A percentile compares a stretch with the other conserved stretches of the same genome.
These are phyloP conservation scores for Leptographium lundbergii DNA, from an alignment of 2,329 filamentous ascomycete species.

Conservation along the genomic window DNA sequence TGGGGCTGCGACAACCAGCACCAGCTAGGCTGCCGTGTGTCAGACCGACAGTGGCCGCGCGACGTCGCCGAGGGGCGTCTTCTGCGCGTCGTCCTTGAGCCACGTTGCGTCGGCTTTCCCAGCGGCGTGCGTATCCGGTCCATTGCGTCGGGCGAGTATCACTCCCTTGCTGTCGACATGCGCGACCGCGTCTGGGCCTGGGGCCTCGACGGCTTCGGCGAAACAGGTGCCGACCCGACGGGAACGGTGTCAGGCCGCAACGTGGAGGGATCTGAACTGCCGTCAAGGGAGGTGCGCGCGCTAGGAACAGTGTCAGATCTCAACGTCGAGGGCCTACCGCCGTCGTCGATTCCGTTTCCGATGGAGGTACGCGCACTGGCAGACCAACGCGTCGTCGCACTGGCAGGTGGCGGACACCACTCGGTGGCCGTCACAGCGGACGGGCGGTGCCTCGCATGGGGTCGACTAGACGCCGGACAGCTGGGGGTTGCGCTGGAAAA, in stretches of 20 bases:
- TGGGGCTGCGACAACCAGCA: slow-evolving; percentile 54
- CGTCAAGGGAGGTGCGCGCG: background rate
- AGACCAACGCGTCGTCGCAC: background rate
- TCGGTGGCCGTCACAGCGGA: slow-evolving; percentile 29
- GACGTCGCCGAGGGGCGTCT: background rate
- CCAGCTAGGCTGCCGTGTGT: slow-evolving; percentile 40
- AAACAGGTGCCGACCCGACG: slow-evolving; percentile 33
- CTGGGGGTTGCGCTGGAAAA: slow-evolving; percentile 30
- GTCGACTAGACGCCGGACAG: slow-evolving; percentile 23
- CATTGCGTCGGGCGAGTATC: slow-evolving; percentile 46
- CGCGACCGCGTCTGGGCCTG: slow-evolving; percentile 50
- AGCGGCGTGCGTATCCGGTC: slow-evolving; percentile 23
- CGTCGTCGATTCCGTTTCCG: background rate
- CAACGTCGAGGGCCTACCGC: background rate
- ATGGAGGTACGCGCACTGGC: slow-evolving; percentile 1
- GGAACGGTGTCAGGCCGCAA: background rate
- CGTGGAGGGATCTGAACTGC: background rate
- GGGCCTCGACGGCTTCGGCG: slow-evolving; percentile 54
- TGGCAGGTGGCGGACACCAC: slow-evolving; percentile 51
- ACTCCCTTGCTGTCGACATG: slow-evolving; percentile 50
- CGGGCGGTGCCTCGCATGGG: slow-evolving; percentile 25
- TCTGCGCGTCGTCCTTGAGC: slow-evolving; percentile 3
- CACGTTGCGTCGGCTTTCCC: slow-evolving; percentile 22
- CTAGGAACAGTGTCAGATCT: background rate
- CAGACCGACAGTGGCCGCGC: slow-evolving; percentile 4